phyloP scores from a whole-genome alignment of 306 rosid genomes.

The Adenanthera pavonina region DNA sequence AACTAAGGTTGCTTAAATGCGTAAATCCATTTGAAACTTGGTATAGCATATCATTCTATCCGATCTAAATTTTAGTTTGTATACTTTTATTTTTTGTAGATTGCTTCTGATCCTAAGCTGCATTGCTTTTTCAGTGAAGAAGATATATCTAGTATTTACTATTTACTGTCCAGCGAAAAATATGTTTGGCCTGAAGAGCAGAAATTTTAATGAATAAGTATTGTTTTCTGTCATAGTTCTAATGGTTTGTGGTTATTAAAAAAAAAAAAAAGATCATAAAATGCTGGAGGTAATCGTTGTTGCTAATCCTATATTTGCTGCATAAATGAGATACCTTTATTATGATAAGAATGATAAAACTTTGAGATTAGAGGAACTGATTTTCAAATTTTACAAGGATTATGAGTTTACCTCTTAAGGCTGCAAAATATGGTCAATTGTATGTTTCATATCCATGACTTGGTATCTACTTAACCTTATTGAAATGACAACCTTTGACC shows the following conservation, averaged over 20 bases:
- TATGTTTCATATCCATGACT: neutral
- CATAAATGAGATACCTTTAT: neutral
- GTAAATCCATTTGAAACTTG: neutral
- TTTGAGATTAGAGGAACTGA: neutral
- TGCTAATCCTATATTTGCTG: neutral
- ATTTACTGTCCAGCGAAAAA: neutral
- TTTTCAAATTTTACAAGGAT: neutral
- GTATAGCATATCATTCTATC: constrained; percentile 3
- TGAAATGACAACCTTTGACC: neutral
- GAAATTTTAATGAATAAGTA: neutral
- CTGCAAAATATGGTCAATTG: neutral
- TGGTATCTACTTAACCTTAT: neutral
- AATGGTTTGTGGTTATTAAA: neutral
- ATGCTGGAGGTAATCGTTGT: neutral
- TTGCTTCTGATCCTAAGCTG: neutral
- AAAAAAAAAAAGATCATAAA: neutral
- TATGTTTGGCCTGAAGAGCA: neutral
- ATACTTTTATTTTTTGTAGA: neutral
- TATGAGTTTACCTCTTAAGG: neutral
- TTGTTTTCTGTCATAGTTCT: constrained; percentile 1
- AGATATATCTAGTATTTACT: neutral
- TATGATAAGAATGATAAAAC: neutral
- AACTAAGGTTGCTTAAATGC: constrained; percentile 1
- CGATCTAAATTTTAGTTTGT: neutral
- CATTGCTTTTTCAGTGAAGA: constrained; percentile 24